Percentiles rank a stretch among this genome's conserved stretches.
Evolutionary conservation across 495 filamentous ascomycete species (phyloP).

Genomic region (Aspergillus diversus): DNA sequence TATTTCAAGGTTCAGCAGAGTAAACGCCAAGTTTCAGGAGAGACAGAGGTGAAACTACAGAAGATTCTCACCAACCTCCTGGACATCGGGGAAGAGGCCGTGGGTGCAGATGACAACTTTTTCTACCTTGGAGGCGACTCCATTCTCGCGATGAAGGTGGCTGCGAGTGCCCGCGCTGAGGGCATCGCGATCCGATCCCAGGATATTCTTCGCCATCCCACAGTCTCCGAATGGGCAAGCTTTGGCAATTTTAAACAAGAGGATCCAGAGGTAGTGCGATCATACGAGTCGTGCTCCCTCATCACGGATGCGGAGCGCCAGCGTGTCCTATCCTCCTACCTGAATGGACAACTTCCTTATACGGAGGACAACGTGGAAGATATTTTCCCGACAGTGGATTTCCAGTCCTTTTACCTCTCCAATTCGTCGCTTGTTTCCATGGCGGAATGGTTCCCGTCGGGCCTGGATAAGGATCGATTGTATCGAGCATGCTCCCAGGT

Average conservation of each 20-base stretch:
- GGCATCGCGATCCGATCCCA: constrained; percentile 5
- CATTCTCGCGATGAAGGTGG: constrained; percentile 51
- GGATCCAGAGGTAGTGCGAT: not conserved
- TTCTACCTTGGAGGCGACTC: constrained; percentile 61
- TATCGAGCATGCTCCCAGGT: constrained; percentile 1
- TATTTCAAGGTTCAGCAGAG: not conserved
- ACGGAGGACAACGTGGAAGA: constrained; percentile 17
- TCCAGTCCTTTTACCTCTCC: constrained; percentile 29
- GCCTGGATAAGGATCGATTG: constrained; percentile 13
- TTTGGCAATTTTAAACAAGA: not conserved
- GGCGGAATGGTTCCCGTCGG: constrained; percentile 3
- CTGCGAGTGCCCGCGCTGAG: not conserved
- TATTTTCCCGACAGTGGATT: constrained; percentile 21
- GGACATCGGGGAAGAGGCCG: constrained; percentile 24
- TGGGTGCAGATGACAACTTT: constrained; percentile 53
- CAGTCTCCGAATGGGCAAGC: constrained; percentile 10
- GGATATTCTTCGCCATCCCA: constrained; percentile 16
- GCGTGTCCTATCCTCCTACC: not conserved
- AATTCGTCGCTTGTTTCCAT: constrained; percentile 16
- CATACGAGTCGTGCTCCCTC: constrained; percentile 12
- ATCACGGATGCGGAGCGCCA: constrained; percentile 10
- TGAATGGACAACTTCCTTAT: not conserved
- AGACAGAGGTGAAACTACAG: constrained; percentile 31
- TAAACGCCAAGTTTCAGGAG: constrained; percentile 18
- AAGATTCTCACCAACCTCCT: constrained; percentile 38